Conservation (phyloP, 306 rosid genomes). For the Vigna unguiculata region DNA sequence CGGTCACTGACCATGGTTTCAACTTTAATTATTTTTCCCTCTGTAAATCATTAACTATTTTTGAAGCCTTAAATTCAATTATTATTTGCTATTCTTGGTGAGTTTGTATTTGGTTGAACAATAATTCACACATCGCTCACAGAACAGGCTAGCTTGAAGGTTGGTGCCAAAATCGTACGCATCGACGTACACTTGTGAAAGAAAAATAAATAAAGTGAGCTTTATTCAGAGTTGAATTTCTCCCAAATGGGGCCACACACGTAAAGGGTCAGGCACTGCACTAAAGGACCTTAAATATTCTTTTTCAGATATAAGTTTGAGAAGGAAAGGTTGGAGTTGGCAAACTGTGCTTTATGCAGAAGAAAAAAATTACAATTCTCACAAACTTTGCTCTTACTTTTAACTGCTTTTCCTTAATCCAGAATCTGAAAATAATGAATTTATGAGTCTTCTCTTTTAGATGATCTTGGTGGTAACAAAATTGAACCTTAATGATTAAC, state of each 20-base stretch:
- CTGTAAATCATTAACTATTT: not conserved
- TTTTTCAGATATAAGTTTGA: constrained; percentile 3
- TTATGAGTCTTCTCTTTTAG: too few relatives aligned
- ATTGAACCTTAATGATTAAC: too few relatives aligned
- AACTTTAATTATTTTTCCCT: constrained; percentile 16
- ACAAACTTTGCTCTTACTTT: not conserved
- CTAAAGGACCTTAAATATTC: constrained; percentile 45
- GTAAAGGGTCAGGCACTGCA: constrained; percentile 23
- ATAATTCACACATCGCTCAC: constrained; percentile 29
- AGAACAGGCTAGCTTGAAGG: constrained; percentile 50
- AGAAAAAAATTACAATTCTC: not conserved
- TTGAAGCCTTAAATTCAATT: not conserved
- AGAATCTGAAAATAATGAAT: too few relatives aligned
- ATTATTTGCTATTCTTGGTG: constrained; percentile 25
- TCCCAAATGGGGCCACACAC: constrained; percentile 30
- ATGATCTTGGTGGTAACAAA: too few relatives aligned
- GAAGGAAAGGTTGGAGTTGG: not conserved
- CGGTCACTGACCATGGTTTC: constrained; percentile 57
- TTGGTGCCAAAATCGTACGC: not conserved
- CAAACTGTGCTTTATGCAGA: constrained; percentile 6
- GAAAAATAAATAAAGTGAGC: not conserved
- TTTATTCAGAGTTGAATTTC: constrained; percentile 39
- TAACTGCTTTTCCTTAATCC: too few relatives aligned
- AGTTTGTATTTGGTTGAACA: not conserved
- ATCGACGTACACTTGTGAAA: not conserved